Percentiles rank a stretch among this genome's conserved stretches.
Conservation (phyloP, 1,284 basidiomycete genomes). For the Tilletia walkeri region DNA sequence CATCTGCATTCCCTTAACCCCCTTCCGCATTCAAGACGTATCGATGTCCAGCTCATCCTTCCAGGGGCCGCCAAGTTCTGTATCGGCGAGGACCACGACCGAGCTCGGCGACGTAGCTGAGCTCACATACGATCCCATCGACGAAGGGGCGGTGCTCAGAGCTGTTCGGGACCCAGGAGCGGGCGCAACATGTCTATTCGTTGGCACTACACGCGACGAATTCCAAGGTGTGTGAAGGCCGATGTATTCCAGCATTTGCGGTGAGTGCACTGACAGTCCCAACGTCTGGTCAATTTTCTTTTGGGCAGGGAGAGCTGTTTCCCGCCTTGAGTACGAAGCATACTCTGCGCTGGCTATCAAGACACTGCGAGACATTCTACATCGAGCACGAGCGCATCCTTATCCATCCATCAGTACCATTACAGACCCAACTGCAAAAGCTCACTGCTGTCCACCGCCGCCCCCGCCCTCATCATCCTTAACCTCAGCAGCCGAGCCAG, state of each 20-base stretch:
- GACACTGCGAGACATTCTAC: slow-evolving; percentile 57
- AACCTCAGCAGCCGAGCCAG: too few relatives aligned
- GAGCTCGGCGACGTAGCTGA: slow-evolving; percentile 29
- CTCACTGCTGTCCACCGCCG: slow-evolving; percentile 15
- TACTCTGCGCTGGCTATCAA: slow-evolving; percentile 79
- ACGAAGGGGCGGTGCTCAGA: slow-evolving; percentile 29
- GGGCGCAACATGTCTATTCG: slow-evolving; percentile 63
- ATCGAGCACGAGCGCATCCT: slow-evolving; percentile 22
- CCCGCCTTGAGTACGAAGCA: slow-evolving; percentile 72
- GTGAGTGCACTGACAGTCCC: neutral
- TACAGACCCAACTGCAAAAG: slow-evolving; percentile 7
- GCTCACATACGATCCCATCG: slow-evolving; percentile 37
- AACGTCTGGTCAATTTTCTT: slow-evolving; percentile 3
- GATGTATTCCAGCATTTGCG: too few relatives aligned
- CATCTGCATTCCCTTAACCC: too few relatives aligned
- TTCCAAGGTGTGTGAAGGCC: slow-evolving; percentile 60
- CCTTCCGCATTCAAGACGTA: neutral
- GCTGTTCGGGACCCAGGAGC: slow-evolving; percentile 33
- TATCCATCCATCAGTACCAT: slow-evolving; percentile 16
- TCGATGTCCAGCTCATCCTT: neutral
- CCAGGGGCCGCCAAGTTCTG: slow-evolving; percentile 10
- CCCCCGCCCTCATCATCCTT: too few relatives aligned
- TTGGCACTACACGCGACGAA: slow-evolving; percentile 69
- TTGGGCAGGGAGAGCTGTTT: slow-evolving; percentile 67
- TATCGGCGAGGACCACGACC: neutral